Evolutionary conservation across 345 rosid species (phyloP), one percentile per base, ranked within the genome.

Genomic region (Schrenkiella parvula): DNA sequence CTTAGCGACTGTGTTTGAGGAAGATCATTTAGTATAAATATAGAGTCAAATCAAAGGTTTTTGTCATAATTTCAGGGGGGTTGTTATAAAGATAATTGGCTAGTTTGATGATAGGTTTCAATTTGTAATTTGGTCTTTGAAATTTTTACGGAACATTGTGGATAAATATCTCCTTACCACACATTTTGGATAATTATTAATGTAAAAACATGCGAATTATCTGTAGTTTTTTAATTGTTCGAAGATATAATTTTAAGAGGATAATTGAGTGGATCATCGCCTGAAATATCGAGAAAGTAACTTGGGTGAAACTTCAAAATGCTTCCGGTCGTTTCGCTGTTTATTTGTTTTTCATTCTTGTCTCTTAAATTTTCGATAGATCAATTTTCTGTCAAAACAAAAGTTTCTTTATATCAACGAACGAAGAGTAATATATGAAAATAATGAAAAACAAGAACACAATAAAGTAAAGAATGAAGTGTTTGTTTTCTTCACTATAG

Each of bases 81-180:
- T 41, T 62, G 63, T 71, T 71, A 44, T 39, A 18, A 19, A 62
- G 50, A 52, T 28, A 21, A 14, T 41, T 71, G 62, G 52, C 76
- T 71, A 6, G 29, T 70, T 46, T 70, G 39, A 47, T 25, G 46
- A 58, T 48, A 48, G 11, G 41, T 51, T 37, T 48, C 60, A 48
- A 60, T 35, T 8, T 60, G n/a, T n/a, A n/a, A n/a, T n/a, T n/a
- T n/a, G n/a, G n/a, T 5, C 6, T 22, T n/a, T 34, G 42, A 61
- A 42, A 19, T 4, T 39, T 14, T 28, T 14, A 39, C 42, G 68
- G 75, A 61, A 51, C 75, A 61, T 29, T 28, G 60, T 71, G 68
- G 75, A 61, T 71, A 61, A 19, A 3, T 8, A 35, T 26, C 47
- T 58, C 38, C 26, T 51, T 71, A 12, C 68, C 62, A 41, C 54